phyloP scores from a whole-genome alignment of 306 rosid genomes.

The Pyrus bretschneideri region DNA sequence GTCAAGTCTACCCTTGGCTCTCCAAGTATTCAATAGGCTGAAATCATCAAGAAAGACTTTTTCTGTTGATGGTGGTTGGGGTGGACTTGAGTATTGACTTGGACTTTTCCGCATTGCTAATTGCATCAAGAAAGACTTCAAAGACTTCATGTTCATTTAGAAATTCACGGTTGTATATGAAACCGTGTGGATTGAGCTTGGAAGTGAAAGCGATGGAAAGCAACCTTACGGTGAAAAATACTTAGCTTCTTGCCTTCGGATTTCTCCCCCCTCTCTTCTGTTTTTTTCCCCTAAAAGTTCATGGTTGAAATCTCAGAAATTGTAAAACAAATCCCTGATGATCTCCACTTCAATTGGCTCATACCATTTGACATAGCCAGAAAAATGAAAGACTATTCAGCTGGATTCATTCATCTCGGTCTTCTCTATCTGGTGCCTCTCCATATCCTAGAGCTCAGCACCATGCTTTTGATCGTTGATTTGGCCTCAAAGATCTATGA shows the following conservation, averaged over 20 bases:
- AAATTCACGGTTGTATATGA: neutral
- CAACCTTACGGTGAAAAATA: slow-evolving; percentile 25
- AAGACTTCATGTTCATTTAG: neutral
- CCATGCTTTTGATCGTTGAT: slow-evolving; percentile 2
- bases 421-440: slow-evolving; percentile 17
- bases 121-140: neutral
- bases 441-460: slow-evolving; percentile 13
- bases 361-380: neutral
- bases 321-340: slow-evolving; percentile 6
- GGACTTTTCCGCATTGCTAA: neutral
- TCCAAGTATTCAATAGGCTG: neutral
- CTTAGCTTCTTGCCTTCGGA: slow-evolving; percentile 27
- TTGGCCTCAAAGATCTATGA: slow-evolving; percentile 10
- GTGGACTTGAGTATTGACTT: neutral
- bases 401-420: slow-evolving; percentile 3
- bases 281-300: slow-evolving; percentile 24
- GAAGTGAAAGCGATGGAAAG: slow-evolving; percentile 17
- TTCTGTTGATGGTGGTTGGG: neutral
- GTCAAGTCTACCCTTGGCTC: neutral
- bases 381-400: neutral
- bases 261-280: slow-evolving; percentile 40
- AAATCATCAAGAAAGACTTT: neutral
- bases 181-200: neutral
- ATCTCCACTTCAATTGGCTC: neutral
- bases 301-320: slow-evolving; percentile 12